These are phyloP conservation scores for Chaetomium sp. DNA, from an alignment of 2,329 filamentous ascomycete genomes.

Conservation along the genomic window DNA sequence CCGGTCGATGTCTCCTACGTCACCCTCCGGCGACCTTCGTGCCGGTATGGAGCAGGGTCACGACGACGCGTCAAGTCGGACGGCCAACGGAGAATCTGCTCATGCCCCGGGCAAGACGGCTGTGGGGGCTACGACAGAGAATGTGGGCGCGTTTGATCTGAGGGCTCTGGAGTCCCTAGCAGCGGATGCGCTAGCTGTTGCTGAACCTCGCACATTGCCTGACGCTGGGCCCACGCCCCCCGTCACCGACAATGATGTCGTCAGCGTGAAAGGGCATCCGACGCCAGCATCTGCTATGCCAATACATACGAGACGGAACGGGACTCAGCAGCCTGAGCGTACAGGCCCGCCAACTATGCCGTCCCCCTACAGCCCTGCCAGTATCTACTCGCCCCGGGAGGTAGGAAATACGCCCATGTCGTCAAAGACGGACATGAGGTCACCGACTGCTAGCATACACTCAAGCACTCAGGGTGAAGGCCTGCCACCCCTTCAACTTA, in stretches of 20 bases:
- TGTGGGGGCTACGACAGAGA: not conserved
- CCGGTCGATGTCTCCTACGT: constrained; percentile 9
- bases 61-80: not conserved
- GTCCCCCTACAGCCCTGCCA: constrained; percentile 21
- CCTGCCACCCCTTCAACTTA: constrained; percentile 31
- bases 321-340: constrained; percentile 14
- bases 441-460: constrained; percentile 19
- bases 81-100: too few relatives aligned
- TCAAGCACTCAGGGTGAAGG: constrained; percentile 21
- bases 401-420: constrained; percentile 12
- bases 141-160: constrained; percentile 25
- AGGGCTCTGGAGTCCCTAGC: constrained; percentile 30
- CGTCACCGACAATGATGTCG: constrained; percentile 19
- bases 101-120: too few relatives aligned
- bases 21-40: constrained; percentile 2
- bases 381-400: constrained; percentile 20
- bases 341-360: constrained; percentile 9
- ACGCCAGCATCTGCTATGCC: constrained; percentile 10
- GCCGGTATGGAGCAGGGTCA: constrained; percentile 2
- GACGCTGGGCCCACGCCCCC: constrained; percentile 21
- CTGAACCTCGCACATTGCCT: constrained; percentile 13
- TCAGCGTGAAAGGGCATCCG: constrained; percentile 8
- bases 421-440: constrained; percentile 15
- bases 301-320: constrained; percentile 14
- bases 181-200: constrained; percentile 26